Base-by-base conservation (phyloP, 225 moss, liverwort and hornwort species). In the Pseudoscleropodium purum region DNA sequence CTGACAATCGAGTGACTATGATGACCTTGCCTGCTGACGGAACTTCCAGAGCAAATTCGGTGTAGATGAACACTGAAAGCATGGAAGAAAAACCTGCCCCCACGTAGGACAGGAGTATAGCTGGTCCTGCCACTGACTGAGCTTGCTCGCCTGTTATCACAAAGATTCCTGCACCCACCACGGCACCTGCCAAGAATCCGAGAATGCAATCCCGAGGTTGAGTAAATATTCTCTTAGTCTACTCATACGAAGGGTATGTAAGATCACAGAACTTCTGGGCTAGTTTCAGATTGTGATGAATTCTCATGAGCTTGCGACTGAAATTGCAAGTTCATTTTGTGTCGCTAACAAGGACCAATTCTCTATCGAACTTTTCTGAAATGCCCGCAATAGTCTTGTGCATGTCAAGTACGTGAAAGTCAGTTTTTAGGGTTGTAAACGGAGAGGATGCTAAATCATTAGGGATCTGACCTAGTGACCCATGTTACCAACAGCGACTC, bases 91-190 rank as follows among this genome's bases (percentile, higher is more conserved):
- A 91, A 51, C 89, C 87, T 18, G 87, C 91, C 9, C 47, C 79
- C 6, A 87, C 47, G 4, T 91, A 91, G 30, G 89, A 89, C 34
- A 91, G 78, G 33, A 87, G 86, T 30, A 79, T 93, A n/a, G 92
- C 92, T 24, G 93, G 95, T 45, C 15, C 79, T 79, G 79, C n/a
- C 79, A 61, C 73, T 18, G 62, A 67, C 27, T 45, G 63, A 47
- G 91, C 91, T 79, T 91, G 70, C 12, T 79, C 12, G 29, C 84
- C 86, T 41, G 89, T 87, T 76, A 95, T 82, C 26, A 94, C 95
- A 80, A 94, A 95, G 20, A 94, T 91, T 43, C 92, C 91, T 64
- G 92, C 94, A 75, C 95, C 93, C 57, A 57, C 79, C 37, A 79
- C 79, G 16, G 79, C 56, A 57, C 79, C 79, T 81, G 91, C 89